A percentile compares a stretch with the other conserved stretches of the same genome.
These are phyloP conservation scores for Aspergillus calidoustus DNA, from an alignment of 2,329 filamentous ascomycete species.

Conservation along the genomic window DNA sequence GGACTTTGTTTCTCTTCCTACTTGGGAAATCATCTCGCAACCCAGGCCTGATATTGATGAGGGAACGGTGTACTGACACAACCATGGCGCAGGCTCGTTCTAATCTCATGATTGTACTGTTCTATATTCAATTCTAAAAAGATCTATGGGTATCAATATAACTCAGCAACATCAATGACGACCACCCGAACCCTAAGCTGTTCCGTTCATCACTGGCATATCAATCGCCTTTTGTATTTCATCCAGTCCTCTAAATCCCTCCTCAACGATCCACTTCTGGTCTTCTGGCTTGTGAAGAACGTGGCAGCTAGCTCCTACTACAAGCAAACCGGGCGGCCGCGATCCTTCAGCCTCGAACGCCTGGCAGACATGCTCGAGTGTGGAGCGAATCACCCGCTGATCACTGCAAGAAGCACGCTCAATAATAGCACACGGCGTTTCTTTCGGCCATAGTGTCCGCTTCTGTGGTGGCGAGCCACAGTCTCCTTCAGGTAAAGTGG, in stretches of 20 bases:
- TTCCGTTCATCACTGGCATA: constrained; percentile 8
- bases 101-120: not conserved
- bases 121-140: constrained; percentile 5
- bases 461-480: constrained; percentile 31
- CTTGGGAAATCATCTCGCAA: not conserved
- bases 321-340: constrained; percentile 83
- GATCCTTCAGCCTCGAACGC: constrained; percentile 90
- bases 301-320: constrained; percentile 83
- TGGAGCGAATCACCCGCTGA: constrained; percentile 89
- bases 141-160: constrained; percentile 23
- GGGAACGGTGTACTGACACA: not conserved
- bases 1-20: constrained; percentile 17
- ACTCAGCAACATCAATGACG: not conserved
- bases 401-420: constrained; percentile 94
- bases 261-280: constrained; percentile 81
- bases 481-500: constrained; percentile 30
- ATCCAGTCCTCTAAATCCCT: constrained; percentile 79
- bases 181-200: constrained; percentile 4
- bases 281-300: constrained; percentile 67
- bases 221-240: constrained; percentile 35
- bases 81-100: not conserved
- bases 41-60: not conserved
- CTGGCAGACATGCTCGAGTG: constrained; percentile 74
- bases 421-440: constrained; percentile 89
- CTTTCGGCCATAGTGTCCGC: constrained; percentile 64